A percentile compares a stretch with the other conserved stretches of the same genome.
Conservation (phyloP, 768 basidiomycete genomes). For the Arthromyces matolae region DNA sequence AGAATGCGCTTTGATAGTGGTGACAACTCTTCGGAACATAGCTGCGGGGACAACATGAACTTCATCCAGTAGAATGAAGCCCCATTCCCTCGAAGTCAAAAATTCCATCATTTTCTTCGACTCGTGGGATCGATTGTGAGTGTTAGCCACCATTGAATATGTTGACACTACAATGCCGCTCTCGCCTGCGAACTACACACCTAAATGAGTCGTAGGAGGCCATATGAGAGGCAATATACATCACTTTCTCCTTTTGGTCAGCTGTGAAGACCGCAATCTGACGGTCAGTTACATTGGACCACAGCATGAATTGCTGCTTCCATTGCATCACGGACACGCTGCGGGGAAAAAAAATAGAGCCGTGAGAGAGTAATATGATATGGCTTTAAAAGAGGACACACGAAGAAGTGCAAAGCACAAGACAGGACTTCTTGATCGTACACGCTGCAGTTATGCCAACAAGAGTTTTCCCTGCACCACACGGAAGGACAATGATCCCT, state of each 20-base stretch:
- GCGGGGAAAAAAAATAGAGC: conserved; percentile 8
- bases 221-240: conserved; percentile 9
- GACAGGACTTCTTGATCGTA: conserved; percentile 97
- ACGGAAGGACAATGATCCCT: conserved; percentile 97
- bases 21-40: conserved; percentile 97
- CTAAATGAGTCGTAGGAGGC: conserved; percentile 5
- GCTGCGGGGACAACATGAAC: conserved; percentile 98
- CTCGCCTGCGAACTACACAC: conserved; percentile 83
- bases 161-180: conserved; percentile 98
- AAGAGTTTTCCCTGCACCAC: conserved; percentile 97
- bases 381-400: conserved; percentile 39
- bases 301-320: conserved; percentile 97
- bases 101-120: conserved; percentile 99
- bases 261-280: conserved; percentile 98
- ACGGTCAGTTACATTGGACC: conserved; percentile 95
- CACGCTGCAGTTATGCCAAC: conserved; percentile 99
- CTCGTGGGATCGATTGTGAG: conserved; percentile 96
- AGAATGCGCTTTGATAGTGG: conserved; percentile 97
- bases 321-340: conserved; percentile 97
- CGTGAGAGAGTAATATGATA: conserved; percentile 6
- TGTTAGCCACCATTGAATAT: conserved; percentile 99
- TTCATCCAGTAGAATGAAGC: conserved; percentile 95
- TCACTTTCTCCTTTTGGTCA: conserved; percentile 94
- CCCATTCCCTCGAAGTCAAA: conserved; percentile 97
- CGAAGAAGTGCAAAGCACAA: conserved; percentile 97